Evolutionary conservation across 805 yeast genomes (phyloP).

Genomic region (Kluyveromyces wickerhamii): DNA sequence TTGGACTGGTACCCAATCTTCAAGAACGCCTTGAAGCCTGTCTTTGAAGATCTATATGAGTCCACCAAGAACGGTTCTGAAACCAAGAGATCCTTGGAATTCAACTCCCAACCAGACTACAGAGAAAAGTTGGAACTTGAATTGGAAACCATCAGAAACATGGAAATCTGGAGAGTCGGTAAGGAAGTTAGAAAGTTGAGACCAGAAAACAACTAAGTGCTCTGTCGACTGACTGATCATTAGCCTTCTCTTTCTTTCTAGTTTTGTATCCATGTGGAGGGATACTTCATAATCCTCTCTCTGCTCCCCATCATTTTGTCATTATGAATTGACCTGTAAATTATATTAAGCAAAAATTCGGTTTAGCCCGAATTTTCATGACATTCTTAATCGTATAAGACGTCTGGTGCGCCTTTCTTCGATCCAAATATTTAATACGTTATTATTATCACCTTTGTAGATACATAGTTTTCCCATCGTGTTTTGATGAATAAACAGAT

Average conservation of each 20-base stretch:
- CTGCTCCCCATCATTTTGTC: slow-evolving; percentile 4
- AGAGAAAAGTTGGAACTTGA: slow-evolving; percentile 92
- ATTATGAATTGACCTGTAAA: slow-evolving; percentile 6
- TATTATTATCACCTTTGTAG: neutral
- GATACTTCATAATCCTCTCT: too few relatives aligned
- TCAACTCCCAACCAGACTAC: slow-evolving; percentile 98
- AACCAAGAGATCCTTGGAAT: slow-evolving; percentile 96
- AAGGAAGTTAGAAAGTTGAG: slow-evolving; percentile 99
- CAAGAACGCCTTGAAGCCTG: slow-evolving; percentile 98
- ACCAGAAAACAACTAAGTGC: slow-evolving; percentile 96
- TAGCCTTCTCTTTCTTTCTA: too few relatives aligned
- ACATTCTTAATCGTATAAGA: neutral
- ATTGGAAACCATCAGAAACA: slow-evolving; percentile 84
- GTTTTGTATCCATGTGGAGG: too few relatives aligned
- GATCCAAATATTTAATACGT: neutral
- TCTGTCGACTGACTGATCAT: too few relatives aligned
- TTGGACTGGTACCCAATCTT: slow-evolving; percentile 99
- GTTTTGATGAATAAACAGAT: slow-evolving; percentile 19
- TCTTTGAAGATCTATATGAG: slow-evolving; percentile 91
- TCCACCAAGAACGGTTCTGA: slow-evolving; percentile 94
- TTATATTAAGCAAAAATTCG: neutral
- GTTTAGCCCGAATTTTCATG: too few relatives aligned
- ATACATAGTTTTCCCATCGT: slow-evolving; percentile 9
- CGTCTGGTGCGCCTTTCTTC: slow-evolving; percentile 5
- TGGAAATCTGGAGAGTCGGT: slow-evolving; percentile 99